Base-by-base conservation (phyloP, 2,329 filamentous ascomycete genomes). In the Arthrobotrys pseudoclavata region DNA sequence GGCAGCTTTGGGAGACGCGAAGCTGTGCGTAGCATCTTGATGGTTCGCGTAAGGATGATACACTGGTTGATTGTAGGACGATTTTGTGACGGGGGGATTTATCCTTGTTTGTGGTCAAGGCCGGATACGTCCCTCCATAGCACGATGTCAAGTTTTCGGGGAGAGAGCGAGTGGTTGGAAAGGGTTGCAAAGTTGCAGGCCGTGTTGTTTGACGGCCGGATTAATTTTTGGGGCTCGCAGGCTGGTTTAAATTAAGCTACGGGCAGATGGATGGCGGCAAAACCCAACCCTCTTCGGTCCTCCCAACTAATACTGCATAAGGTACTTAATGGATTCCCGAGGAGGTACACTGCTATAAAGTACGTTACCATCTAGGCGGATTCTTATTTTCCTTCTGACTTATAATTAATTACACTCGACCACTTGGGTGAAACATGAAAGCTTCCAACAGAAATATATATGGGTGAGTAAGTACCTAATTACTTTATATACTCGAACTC, bases 1-100 rank as follows among this genome's bases (percentile, higher is more conserved):
- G 64, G 40, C 60, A 50, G 29, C 20, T 47, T 69, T 22, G 40
- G 66, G 57, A 76, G 55, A 64, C 66, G 66, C 50, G 67, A 70
- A 45, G 50, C 29, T 15, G 66, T 70, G 26, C 72, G 72, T 66
- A 76, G 34, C 72, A 76, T 76, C 37, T 48, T 76, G 52, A n/a
- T 22, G 3, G 15, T 34, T 34, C 47, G 34, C 26, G 15, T n/a
- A 42, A 60, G 15, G 34, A 12, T 18, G 20, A 40, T 60, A 60
- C 26, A 42, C 53, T 20, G 15, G 20, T 40, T 60, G 22, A 20
- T 40, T 42, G 12, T 42, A 42, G 20, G 34, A 26, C 13, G 31
- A 1, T n/a, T 42, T 13, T 42, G 12, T 42, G 55, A 40, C 1
- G 34, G 10, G 26, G 31, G 13, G 13, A 22, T n/a, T 31, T 29